Base-by-base conservation (phyloP, 306 rosid genomes). In the Cicer yamashitae region DNA sequence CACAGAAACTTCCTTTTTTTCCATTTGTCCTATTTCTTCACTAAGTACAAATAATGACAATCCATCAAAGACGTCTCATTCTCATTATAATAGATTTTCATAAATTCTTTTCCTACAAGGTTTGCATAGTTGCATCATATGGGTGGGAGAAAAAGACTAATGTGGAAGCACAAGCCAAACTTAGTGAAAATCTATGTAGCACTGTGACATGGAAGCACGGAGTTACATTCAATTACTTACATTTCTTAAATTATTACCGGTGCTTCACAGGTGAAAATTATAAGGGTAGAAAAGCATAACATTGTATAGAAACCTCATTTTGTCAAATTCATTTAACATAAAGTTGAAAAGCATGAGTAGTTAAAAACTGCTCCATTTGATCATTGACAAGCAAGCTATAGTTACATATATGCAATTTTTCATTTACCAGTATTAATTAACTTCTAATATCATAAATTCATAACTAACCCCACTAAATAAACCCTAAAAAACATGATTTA, bases 271-370 rank as follows among this genome's bases (percentile, higher is more conserved):
- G 18, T 17, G 18, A 17, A 17, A 17, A 17, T 17, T 17, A 17
- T 17, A 25, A 25, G 30, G 30, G 30, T 25, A 25, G 30, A 25
- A 25, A 25, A 25, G 15, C 7, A 53, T 39, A 40, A 5, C 15
- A 65, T 10, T 41, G 22, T 9, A 62, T 34, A 10, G 72, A n/a
- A 63, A 15, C 44, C 13, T 18, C n/a, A 10, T 18, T 38, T 10
- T 46, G 3, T 47, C n/a, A 69, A 69, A 41, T 50, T 22, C 22
- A 48, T 40, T 71, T 9, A 65, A 54, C 52, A 60, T 7, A 4
- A 66, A 62, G 66, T 70, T 39, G 52, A 66, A 30, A 30, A 69
- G 25, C 58, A 71, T 34, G 59, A 44, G 10, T n/a, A 68, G 52
- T 46, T 46, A 7, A n/a, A 70, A 75, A 70, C n/a, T 34, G 56